These are phyloP conservation scores for Rosa chinensis DNA, from an alignment of 306 rosid species.

Conservation along the genomic window DNA sequence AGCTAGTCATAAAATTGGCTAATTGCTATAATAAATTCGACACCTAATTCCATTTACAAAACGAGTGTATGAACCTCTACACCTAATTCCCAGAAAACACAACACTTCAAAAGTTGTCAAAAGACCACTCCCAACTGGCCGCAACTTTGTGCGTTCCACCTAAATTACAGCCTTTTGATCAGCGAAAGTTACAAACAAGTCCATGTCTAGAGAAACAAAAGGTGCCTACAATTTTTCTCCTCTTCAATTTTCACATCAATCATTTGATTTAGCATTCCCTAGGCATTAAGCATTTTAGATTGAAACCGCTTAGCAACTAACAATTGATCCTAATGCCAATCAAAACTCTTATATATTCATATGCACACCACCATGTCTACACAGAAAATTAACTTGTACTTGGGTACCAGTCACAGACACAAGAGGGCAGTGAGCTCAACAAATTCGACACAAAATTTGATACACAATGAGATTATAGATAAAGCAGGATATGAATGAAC, in stretches of 20 bases:
- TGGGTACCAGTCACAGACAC: neutral
- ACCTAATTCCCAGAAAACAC: conserved; percentile 66
- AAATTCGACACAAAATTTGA: no score
- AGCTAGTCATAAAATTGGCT: no score
- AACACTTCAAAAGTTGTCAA: conserved; percentile 85
- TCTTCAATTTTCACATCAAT: neutral
- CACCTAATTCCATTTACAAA: no score
- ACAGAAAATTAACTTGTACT: neutral
- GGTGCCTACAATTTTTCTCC: neutral
- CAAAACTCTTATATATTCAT: neutral
- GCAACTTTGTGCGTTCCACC: conserved; percentile 86
- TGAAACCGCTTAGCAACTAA: neutral
- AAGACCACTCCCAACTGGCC: conserved; percentile 91
- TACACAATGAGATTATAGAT: no score
- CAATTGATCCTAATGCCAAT: neutral
- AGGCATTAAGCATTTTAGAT: neutral
- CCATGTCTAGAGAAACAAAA: neutral
- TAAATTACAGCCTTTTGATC: conserved; percentile 35
- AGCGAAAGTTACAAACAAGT: neutral
- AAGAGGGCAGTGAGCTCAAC: no score
- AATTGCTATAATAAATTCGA: no score
- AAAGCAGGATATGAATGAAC: no score
- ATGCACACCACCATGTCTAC: neutral
- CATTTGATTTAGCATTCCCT: neutral
- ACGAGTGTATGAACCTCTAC: no score